phyloP scores from a whole-genome alignment of 2,329 filamentous ascomycete species.

The Elsinoe perseae region DNA sequence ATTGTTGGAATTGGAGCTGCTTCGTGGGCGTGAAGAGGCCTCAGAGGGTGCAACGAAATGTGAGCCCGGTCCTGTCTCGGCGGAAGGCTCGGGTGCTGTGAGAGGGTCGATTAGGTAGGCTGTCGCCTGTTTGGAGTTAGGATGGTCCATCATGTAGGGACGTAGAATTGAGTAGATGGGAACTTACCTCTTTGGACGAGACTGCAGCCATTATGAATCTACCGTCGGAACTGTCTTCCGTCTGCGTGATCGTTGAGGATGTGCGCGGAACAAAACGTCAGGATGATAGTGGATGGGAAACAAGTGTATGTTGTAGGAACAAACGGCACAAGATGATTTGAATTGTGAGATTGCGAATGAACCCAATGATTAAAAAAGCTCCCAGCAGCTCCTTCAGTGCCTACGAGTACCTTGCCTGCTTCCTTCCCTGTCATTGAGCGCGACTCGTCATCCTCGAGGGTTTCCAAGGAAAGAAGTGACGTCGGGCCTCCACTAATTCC shows the following conservation, averaged over 20 bases:
- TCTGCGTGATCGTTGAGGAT: background rate
- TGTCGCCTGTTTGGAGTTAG: slow-evolving; percentile 45
- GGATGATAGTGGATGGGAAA: slow-evolving; percentile 8
- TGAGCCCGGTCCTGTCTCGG: slow-evolving; percentile 58
- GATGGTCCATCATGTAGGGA: slow-evolving; percentile 8
- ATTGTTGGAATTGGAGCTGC: slow-evolving; percentile 36
- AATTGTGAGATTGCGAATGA: background rate
- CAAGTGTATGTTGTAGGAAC: background rate
- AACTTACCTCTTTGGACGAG: slow-evolving; percentile 21
- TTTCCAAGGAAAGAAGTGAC: slow-evolving; percentile 11
- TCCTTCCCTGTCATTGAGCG: background rate
- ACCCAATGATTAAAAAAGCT: background rate
- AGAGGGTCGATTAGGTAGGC: slow-evolving; percentile 64
- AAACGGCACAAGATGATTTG: background rate
- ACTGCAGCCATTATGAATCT: slow-evolving; percentile 17
- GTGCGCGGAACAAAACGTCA: background rate
- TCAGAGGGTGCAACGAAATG: slow-evolving; percentile 37
- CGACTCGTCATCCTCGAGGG: slow-evolving; percentile 4
- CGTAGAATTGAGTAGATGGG: background rate
- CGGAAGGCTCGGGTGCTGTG: slow-evolving; percentile 57
- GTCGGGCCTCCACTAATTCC: slow-evolving; percentile 2
- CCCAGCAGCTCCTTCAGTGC: background rate
- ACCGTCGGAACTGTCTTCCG: background rate
- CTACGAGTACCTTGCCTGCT: background rate
- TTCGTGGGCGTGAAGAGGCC: slow-evolving; percentile 21